Conservation (phyloP, 495 filamentous ascomycete species). For the Podospora pseudocomata region DNA sequence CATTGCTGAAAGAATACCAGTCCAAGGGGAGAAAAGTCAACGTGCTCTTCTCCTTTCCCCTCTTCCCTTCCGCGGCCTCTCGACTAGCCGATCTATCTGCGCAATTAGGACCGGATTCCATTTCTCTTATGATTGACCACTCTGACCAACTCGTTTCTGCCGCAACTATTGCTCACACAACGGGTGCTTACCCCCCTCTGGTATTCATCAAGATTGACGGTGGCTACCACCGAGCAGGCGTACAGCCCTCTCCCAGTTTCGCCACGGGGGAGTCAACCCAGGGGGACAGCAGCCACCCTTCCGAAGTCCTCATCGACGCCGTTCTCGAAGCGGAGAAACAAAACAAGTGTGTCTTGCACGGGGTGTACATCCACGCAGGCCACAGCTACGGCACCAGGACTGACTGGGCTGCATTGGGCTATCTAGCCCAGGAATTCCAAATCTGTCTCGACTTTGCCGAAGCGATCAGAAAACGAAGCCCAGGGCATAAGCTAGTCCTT, state of each 20-base stretch:
- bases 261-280: neutral
- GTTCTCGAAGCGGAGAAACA: constrained; percentile 40
- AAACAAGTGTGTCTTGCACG: constrained; percentile 50
- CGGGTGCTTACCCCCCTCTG: constrained; percentile 42
- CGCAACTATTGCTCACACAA: constrained; percentile 32
- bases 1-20: constrained; percentile 58
- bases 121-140: constrained; percentile 74
- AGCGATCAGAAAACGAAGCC: constrained; percentile 22
- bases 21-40: constrained; percentile 51
- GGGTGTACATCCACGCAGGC: constrained; percentile 77
- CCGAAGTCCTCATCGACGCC: constrained; percentile 44
- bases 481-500: constrained; percentile 48
- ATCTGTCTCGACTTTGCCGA: constrained; percentile 48
- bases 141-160: constrained; percentile 54
- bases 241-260: constrained; percentile 51
- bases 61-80: constrained; percentile 57
- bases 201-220: constrained; percentile 79
- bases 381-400: constrained; percentile 61
- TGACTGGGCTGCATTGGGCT: constrained; percentile 51
- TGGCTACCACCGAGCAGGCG: constrained; percentile 71
- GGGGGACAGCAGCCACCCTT: neutral
- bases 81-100: constrained; percentile 54
- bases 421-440: constrained; percentile 59
- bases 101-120: constrained; percentile 47
- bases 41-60: constrained; percentile 72